Evolutionary conservation across 768 basidiomycete species (phyloP).

Genomic region (Tricholoma saponaceum): DNA sequence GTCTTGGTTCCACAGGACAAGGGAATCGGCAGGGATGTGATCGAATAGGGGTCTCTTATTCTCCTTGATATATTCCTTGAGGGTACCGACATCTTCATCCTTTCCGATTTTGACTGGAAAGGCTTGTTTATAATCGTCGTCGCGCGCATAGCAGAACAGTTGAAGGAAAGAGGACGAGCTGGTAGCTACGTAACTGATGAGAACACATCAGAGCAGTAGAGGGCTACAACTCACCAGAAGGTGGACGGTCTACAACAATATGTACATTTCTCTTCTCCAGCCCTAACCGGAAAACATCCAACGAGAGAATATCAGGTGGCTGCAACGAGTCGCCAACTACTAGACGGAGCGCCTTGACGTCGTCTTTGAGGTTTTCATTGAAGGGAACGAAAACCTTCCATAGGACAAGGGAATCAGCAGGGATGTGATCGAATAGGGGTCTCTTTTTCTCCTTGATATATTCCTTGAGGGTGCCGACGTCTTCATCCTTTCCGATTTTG

Average conservation of each 20-base stretch:
- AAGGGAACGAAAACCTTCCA: background rate
- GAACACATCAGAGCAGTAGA: background rate
- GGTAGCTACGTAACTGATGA: background rate
- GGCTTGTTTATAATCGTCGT: background rate
- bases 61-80: background rate
- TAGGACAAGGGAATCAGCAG: background rate
- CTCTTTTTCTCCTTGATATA: too few relatives aligned
- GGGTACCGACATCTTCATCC: background rate
- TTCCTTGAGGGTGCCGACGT: too few relatives aligned
- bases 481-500: too few relatives aligned
- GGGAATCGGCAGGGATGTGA: background rate
- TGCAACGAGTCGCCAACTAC: background rate
- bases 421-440: too few relatives aligned
- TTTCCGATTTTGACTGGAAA: background rate
- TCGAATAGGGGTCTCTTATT: background rate
- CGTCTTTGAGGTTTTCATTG: background rate
- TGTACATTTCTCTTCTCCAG: background rate
- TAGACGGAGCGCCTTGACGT: background rate
- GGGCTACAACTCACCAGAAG: background rate
- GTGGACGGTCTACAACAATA: background rate
- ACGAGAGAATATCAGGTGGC: background rate
- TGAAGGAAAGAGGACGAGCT: background rate
- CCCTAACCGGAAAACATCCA: background rate
- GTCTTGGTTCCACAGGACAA: background rate
- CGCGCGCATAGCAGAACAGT: background rate